Conservation (phyloP, 805 yeast species). For the Candida xyloterini region DNA sequence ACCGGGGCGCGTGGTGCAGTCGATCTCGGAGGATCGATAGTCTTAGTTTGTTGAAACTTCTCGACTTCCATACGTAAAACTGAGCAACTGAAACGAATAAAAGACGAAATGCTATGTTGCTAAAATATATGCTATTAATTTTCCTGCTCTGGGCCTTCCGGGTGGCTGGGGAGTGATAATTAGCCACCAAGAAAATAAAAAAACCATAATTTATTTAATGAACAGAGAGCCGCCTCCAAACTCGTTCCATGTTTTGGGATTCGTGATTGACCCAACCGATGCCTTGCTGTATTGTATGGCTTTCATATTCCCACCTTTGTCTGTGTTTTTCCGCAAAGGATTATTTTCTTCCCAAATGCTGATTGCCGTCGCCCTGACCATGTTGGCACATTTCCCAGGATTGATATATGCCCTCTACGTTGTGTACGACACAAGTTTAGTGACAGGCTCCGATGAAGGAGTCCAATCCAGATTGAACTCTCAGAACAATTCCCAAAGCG, state of each 20-base stretch:
- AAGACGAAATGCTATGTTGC: neutral
- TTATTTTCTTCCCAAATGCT: slow-evolving; percentile 51
- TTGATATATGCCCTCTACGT: slow-evolving; percentile 49
- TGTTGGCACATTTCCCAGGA: slow-evolving; percentile 51
- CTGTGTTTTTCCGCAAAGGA: slow-evolving; percentile 67
- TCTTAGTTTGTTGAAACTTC: neutral
- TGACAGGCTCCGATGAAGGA: slow-evolving; percentile 25
- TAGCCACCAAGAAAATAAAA: neutral
- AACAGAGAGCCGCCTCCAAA: slow-evolving; percentile 17
- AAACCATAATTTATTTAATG: neutral
- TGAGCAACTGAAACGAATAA: neutral
- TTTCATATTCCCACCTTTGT: slow-evolving; percentile 69
- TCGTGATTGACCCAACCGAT: slow-evolving; percentile 38
- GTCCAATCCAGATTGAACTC: slow-evolving; percentile 12
- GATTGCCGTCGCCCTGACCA: slow-evolving; percentile 40
- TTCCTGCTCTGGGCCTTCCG: neutral
- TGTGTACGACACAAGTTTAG: slow-evolving; percentile 31
- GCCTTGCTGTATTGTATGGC: slow-evolving; percentile 57
- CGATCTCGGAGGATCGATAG: neutral
- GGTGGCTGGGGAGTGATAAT: neutral
- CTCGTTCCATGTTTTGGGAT: slow-evolving; percentile 15
- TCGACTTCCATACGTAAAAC: slow-evolving; percentile 1
- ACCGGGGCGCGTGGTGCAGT: neutral
- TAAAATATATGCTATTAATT: neutral
- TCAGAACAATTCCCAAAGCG: neutral